Base-by-base conservation (phyloP, 352 stramenopile species). In the Phytophthora tubulina region DNA sequence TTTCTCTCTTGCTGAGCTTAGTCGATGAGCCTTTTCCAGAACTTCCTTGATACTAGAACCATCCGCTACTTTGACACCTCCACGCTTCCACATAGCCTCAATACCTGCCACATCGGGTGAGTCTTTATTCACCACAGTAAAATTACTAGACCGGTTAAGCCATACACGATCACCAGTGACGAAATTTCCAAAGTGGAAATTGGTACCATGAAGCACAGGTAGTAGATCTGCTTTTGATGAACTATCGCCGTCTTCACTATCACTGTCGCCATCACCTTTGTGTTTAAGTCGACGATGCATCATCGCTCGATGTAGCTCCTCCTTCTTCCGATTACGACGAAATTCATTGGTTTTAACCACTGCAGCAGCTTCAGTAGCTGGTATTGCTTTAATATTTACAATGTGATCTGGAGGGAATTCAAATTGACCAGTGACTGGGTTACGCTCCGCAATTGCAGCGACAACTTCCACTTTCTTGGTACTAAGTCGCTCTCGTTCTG, bases 81-180 rank as follows among this genome's bases (percentile, higher is more conserved):
- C 83, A 17, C 81, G 80, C 39, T 82, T 89, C 85, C 85, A 93
- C 50, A 93, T 84, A 0, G 70, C 72, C 21, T 92, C 85, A 9
- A 49, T 53, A 10, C 21, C 69, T 27, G 27, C 15, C 0, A 15
- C 5, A 11, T 30, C n/a, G n/a, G 17, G 15, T 6, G 21, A n/a
- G 49, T 55, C 39, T 14, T 42, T 46, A 27, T 27, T 27, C 21
- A 27, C 21, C 21, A 27, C 21, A 53, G 27, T 13, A 38, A 21
- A 36, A 53, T 21, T 21, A 6, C 17, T 27, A 27, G 21, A 27
- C 21, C 21, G 21, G 21, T 27, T 27, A 27, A 27, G 21, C 21
- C 21, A 27, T 27, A 27, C 33, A n/a, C 42, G 10, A 11, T 48
- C 41, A 21, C 52, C 46, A 27, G 53, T 7, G 15, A 81, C 66